A percentile compares a stretch with the other conserved stretches of the same genome.
phyloP scores from a whole-genome alignment of 192 early-diverging fungal species.

The Geosiphon pyriformis region DNA sequence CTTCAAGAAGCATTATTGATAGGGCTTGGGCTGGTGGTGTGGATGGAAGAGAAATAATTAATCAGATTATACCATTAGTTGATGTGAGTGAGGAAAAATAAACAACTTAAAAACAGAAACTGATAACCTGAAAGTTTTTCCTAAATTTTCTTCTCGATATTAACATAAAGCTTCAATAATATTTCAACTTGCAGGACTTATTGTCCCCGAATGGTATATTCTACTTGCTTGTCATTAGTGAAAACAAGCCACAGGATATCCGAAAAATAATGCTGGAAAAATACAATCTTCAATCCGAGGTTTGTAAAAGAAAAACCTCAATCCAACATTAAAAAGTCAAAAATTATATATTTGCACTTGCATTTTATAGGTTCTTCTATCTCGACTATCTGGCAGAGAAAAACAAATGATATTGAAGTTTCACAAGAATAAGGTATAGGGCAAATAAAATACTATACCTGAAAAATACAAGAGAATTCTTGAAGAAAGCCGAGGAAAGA shows the following conservation, averaged over 20 bases:
- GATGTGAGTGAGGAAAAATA: constrained; percentile 35
- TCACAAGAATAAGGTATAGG: no score
- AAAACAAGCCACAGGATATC: constrained; percentile 84
- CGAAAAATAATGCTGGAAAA: constrained; percentile 47
- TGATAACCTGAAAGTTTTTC: no score
- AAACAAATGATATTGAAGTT: constrained; percentile 53
- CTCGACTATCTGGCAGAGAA: constrained; percentile 52
- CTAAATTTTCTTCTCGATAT: no score
- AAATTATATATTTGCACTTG: neutral
- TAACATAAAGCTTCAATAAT: no score
- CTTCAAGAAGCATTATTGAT: constrained; percentile 57
- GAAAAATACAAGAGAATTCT: no score
- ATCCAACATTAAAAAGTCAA: neutral
- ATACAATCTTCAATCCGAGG: constrained; percentile 43
- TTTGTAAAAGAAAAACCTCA: constrained; percentile 4
- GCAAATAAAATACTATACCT: no score
- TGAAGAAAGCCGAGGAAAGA: no score
- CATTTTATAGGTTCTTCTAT: constrained; percentile 29
- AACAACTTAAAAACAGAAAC: neutral
- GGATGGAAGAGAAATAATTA: constrained; percentile 84
- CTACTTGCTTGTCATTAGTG: constrained; percentile 79
- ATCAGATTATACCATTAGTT: constrained; percentile 69
- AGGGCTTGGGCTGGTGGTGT: constrained; percentile 92
- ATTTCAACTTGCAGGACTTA: constrained; percentile 49
- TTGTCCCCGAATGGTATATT: constrained; percentile 70